Percentiles rank a stretch among this genome's conserved stretches.
These are phyloP conservation scores for Brachypodium distachyon DNA, from an alignment of 202 grass and related monocot genomes.

Conservation along the genomic window DNA sequence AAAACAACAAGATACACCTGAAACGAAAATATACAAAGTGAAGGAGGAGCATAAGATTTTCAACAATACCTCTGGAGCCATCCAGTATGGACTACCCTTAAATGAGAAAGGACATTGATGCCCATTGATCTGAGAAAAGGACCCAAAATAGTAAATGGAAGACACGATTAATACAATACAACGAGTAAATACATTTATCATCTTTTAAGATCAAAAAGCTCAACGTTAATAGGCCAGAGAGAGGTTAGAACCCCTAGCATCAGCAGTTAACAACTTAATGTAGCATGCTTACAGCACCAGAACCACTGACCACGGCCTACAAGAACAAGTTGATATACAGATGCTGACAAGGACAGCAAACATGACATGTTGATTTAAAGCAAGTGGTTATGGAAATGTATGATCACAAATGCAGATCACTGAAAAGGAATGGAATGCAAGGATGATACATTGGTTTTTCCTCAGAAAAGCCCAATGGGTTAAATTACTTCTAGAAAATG, in stretches of 20 bases:
- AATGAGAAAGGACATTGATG: conserved; percentile 95
- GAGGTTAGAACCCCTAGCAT: background rate
- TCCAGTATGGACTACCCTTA: conserved; percentile 99
- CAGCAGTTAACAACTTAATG: background rate
- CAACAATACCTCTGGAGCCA: conserved; percentile 92
- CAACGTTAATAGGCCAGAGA: too few relatives aligned
- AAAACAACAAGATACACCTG: background rate
- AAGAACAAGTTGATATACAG: background rate
- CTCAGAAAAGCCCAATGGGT: background rate
- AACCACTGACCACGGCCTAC: background rate
- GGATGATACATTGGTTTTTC: background rate
- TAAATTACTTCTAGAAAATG: background rate
- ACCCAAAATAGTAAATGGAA: background rate
- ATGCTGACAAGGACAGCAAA: background rate
- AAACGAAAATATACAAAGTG: background rate
- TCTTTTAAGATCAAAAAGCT: background rate
- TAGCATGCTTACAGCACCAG: conserved; percentile 1
- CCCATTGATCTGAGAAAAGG: conserved; percentile 64
- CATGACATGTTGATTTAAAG: background rate
- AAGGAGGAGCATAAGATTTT: conserved; percentile 15
- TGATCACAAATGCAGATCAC: background rate
- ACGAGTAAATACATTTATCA: background rate
- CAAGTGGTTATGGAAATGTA: background rate
- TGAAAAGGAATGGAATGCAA: conserved; percentile 2
- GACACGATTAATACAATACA: background rate